Conservation (phyloP, 305 asterid species). For the Fraxinus velutina region DNA sequence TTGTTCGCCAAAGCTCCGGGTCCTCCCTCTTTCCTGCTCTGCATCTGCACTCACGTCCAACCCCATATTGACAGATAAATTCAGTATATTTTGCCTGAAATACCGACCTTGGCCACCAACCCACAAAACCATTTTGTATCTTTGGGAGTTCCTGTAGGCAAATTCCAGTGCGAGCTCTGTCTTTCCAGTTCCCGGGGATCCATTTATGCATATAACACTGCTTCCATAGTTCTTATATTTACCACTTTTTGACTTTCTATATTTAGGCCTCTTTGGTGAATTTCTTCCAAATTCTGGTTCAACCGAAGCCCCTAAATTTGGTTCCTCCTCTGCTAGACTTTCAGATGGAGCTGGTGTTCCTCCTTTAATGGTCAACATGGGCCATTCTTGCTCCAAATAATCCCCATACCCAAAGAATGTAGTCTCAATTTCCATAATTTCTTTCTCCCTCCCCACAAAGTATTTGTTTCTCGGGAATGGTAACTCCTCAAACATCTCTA, state of each 20-base stretch:
- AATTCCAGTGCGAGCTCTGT: conserved; percentile 79
- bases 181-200: conserved; percentile 68
- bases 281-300: conserved; percentile 54
- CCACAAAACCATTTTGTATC: conserved; percentile 91
- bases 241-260: conserved; percentile 54
- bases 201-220: conserved; percentile 62
- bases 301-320: conserved; percentile 63
- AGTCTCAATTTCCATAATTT: conserved; percentile 58
- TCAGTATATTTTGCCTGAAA: conserved; percentile 72
- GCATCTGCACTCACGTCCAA: conserved; percentile 84
- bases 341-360: conserved; percentile 47
- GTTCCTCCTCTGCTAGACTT: conserved; percentile 59
- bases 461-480: conserved; percentile 60
- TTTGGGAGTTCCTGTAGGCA: conserved; percentile 57
- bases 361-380: conserved; percentile 19
- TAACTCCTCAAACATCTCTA: conserved; percentile 47
- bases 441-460: conserved; percentile 73
- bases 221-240: conserved; percentile 46
- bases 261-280: conserved; percentile 47
- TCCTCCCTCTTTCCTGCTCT: conserved; percentile 75
- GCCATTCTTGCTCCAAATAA: conserved; percentile 25
- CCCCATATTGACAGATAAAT: conserved; percentile 55
- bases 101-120: conserved; percentile 72
- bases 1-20: conserved; percentile 71
- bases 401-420: conserved; percentile 58